Percentiles rank a stretch among this genome's conserved stretches.
These are phyloP conservation scores for Saturnispora mendoncae DNA, from an alignment of 805 yeast species.

Conservation along the genomic window DNA sequence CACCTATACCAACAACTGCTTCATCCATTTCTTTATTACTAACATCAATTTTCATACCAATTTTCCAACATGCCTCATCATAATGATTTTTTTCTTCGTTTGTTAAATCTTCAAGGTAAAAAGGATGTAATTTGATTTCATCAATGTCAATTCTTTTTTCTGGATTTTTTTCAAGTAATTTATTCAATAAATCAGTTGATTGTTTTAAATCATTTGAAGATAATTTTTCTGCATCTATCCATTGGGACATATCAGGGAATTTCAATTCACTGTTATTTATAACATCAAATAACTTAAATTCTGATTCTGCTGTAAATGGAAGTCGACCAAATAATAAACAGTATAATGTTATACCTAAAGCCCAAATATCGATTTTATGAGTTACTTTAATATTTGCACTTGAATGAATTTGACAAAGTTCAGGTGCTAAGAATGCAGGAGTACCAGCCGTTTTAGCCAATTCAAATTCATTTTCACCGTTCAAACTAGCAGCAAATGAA, in stretches of 20 bases:
- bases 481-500: constrained; percentile 53
- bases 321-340: constrained; percentile 81
- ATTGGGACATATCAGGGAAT: constrained; percentile 40
- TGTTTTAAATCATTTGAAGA: constrained; percentile 25
- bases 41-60: constrained; percentile 42
- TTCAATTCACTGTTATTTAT: constrained; percentile 55
- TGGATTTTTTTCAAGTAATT: constrained; percentile 65
- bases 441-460: constrained; percentile 96
- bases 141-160: constrained; percentile 54
- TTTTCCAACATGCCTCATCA: constrained; percentile 23
- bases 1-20: constrained; percentile 79
- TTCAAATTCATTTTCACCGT: constrained; percentile 59
- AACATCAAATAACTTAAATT: constrained; percentile 74
- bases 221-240: constrained; percentile 22
- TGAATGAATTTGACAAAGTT: constrained; percentile 61
- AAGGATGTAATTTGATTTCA: constrained; percentile 72
- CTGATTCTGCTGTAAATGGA: constrained; percentile 84
- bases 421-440: constrained; percentile 95
- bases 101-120: constrained; percentile 32
- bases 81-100: constrained; percentile 24
- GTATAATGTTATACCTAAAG: constrained; percentile 84
- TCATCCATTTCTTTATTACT: constrained; percentile 60
- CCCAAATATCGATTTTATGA: constrained; percentile 93
- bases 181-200: constrained; percentile 50
- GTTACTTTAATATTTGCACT: constrained; percentile 45